Evolutionary conservation across 2,329 filamentous ascomycete genomes (phyloP), one percentile per base, ranked within the genome.

Genomic region (Botrytis squamosa): DNA sequence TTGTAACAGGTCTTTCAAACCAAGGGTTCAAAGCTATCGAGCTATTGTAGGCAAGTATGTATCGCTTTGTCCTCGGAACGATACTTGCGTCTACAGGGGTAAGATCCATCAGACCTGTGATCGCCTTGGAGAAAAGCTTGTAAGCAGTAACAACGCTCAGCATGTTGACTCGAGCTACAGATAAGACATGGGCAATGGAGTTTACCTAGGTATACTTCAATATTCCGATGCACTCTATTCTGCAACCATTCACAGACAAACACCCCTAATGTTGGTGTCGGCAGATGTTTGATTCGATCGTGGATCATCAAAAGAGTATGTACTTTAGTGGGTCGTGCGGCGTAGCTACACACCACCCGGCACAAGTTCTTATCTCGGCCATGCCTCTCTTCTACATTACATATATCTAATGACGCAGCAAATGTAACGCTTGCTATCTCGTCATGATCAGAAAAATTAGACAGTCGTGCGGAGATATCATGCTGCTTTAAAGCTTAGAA

Each of bases 221-320:
- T n/a, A 52, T n/a, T 0, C 5, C 25, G 49, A 52, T 0, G 1
- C 49, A 25, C 22, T 0, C 25, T 49, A 0, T 12, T 12, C 22
- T 1, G n/a, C 1, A 10, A 14, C 14, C 49, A n/a, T 25, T n/a
- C 22, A 55, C 5, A 55, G 5, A 55, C 52, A 14, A 55, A 29
- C 52, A 18, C 52, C 0, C 0, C 3, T 29, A 29, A 2, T 57
- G n/a, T 57, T 36, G 16, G 57, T 22, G 8, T 36, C 57, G 29
- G 33, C 29, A 60, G 33, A 36, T 36, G 18, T 36, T 36, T 36
- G 57, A 60, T 60, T 60, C 57, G 57, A 57, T 57, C n/a, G n/a
- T 29, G n/a, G n/a, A 4, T 57, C n/a, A 57, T n/a, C 25, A 55
- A 55, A n/a, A n/a, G 25, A 55, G 14, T 57, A 18, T 29, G 1